Evolutionary conservation across 75 land plant species (phyloP).

Genomic region (Azolla pinnata): DNA sequence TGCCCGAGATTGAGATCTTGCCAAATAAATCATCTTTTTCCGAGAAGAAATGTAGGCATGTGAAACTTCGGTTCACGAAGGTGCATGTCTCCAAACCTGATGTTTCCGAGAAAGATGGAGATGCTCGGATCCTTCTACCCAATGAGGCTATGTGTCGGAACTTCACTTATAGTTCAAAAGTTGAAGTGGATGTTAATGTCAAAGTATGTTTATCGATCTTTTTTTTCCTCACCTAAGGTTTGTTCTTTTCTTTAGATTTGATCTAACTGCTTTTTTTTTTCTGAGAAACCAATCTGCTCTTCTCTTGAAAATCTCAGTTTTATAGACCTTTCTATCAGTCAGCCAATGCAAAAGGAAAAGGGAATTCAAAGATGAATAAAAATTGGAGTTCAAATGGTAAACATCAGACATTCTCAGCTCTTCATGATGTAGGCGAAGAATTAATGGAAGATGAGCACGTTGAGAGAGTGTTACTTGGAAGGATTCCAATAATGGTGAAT

Average conservation of each 20-base stretch:
- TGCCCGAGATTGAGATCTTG: slow-evolving; percentile 27
- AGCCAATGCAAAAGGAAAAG: slow-evolving; percentile 25
- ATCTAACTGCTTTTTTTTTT: neutral
- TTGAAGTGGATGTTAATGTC: slow-evolving; percentile 38
- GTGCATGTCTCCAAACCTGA: slow-evolving; percentile 46
- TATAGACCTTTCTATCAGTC: neutral
- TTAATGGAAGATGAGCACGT: slow-evolving; percentile 19
- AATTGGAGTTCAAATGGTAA: slow-evolving; percentile 33
- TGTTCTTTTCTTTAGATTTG: neutral
- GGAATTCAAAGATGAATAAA: slow-evolving; percentile 21
- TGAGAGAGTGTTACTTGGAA: slow-evolving; percentile 46
- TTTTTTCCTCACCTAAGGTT: neutral
- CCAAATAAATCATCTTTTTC: slow-evolving; percentile 34
- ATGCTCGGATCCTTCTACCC: slow-evolving; percentile 34
- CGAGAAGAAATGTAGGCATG: slow-evolving; percentile 41
- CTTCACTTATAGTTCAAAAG: slow-evolving; percentile 58
- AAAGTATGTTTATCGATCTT: slow-evolving; percentile 29
- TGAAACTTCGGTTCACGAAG: slow-evolving; percentile 46
- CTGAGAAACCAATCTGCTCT: neutral
- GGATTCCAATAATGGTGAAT: slow-evolving; percentile 81
- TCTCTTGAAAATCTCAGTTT: neutral
- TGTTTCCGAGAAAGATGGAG: slow-evolving; percentile 21
- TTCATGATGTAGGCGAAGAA: no score
- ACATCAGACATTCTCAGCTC: slow-evolving; percentile 10
- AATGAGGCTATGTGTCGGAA: slow-evolving; percentile 74